Percentiles rank a stretch among this genome's conserved stretches.
These are phyloP conservation scores for Trichosporon faecale DNA, from an alignment of 1,284 basidiomycete genomes.

Conservation along the genomic window DNA sequence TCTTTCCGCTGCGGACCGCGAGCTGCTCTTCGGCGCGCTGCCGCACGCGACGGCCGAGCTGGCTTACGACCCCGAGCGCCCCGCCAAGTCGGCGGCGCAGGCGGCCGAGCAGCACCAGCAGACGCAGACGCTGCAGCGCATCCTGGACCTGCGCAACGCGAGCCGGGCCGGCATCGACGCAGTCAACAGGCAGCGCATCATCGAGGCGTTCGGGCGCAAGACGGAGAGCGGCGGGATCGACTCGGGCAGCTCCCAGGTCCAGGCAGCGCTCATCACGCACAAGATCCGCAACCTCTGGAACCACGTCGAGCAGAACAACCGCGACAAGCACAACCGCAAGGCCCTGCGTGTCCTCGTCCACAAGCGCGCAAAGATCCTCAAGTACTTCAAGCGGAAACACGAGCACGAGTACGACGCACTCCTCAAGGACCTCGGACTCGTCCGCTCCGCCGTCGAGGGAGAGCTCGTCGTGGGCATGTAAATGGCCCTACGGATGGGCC, in stretches of 20 bases:
- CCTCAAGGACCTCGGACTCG: constrained; percentile 71
- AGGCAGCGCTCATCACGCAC: constrained; percentile 83
- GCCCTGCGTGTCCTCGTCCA: constrained; percentile 73
- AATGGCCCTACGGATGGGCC: too few relatives aligned
- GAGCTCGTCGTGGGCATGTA: constrained; percentile 63
- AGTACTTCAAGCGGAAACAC: constrained; percentile 69
- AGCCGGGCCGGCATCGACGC: constrained; percentile 77
- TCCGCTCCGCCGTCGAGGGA: constrained; percentile 78
- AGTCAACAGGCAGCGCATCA: constrained; percentile 78
- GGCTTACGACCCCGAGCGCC: constrained; percentile 26
- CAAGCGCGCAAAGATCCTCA: constrained; percentile 75
- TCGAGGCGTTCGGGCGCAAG: constrained; percentile 68
- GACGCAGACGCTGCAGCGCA: constrained; percentile 63
- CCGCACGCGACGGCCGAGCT: constrained; percentile 40
- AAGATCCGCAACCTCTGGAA: constrained; percentile 76
- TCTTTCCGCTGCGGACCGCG: constrained; percentile 35
- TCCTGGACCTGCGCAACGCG: constrained; percentile 82
- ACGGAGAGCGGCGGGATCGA: constrained; percentile 51
- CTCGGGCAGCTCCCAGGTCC: constrained; percentile 79
- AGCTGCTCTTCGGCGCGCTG: constrained; percentile 45
- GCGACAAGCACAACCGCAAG: constrained; percentile 75
- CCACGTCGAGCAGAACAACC: constrained; percentile 67
- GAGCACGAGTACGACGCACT: constrained; percentile 70
- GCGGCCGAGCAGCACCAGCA: constrained; percentile 58
- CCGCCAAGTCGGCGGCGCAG: constrained; percentile 8